Evolutionary conservation across 2,329 filamentous ascomycete species (phyloP).

Genomic region (Fusarium penzigii): DNA sequence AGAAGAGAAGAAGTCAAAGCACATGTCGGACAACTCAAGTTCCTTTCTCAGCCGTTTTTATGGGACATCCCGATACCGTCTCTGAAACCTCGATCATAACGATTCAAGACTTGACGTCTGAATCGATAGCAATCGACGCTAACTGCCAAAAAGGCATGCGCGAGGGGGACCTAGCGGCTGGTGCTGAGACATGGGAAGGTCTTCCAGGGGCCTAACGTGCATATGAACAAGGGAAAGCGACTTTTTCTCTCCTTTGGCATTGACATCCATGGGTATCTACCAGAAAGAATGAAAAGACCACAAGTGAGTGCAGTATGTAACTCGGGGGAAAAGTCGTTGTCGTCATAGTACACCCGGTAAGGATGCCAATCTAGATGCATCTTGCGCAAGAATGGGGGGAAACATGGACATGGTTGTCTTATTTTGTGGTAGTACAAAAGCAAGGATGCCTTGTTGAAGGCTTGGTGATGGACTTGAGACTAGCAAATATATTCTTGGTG

Average conservation of each 20-base stretch:
- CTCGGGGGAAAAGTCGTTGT: constrained; percentile 17
- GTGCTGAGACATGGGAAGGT: not conserved
- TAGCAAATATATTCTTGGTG: no score
- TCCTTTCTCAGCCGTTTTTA: no score
- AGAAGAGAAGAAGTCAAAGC: no score
- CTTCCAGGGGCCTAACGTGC: no score
- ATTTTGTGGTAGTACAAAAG: not conserved
- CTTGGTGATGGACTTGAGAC: no score
- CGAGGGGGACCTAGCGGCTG: not conserved
- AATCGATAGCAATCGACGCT: not conserved
- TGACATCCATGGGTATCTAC: not conserved
- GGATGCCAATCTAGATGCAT: not conserved
- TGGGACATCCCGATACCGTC: no score
- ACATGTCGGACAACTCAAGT: no score
- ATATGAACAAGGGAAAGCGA: not conserved
- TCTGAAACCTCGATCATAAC: not conserved
- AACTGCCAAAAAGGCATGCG: not conserved
- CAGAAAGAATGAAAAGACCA: not conserved
- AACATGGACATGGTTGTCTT: not conserved
- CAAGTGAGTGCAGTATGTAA: no score
- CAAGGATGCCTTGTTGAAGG: not conserved
- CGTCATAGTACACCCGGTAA: constrained; percentile 16
- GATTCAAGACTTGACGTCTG: not conserved
- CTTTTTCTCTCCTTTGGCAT: not conserved
- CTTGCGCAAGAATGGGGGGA: not conserved